phyloP scores from a whole-genome alignment of 139 green algal species.

The Chlamydomonas eustigma region DNA sequence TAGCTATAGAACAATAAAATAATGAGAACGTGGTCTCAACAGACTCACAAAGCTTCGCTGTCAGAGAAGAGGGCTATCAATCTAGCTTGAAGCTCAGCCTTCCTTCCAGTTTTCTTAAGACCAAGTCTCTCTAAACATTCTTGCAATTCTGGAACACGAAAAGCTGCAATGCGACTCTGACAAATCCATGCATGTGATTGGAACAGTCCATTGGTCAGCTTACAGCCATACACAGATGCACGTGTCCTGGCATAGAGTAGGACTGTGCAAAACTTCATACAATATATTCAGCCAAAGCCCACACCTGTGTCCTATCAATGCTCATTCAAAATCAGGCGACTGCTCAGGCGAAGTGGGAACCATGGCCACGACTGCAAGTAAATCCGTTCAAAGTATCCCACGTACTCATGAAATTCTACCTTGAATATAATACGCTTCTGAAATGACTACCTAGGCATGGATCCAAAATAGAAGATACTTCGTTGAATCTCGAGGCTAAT shows the following conservation, averaged over 20 bases:
- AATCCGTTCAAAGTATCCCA: no score
- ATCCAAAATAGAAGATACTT: no score
- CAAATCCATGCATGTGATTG: not conserved
- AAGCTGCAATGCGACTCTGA: not conserved
- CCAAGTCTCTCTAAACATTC: conserved; percentile 47
- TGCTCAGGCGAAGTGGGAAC: no score
- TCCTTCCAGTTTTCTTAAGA: conserved; percentile 51
- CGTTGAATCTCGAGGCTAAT: no score
- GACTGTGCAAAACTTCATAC: no score
- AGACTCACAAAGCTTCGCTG: conserved; percentile 16
- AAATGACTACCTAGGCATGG: no score
- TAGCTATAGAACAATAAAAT: not conserved
- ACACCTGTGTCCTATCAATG: not conserved
- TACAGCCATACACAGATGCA: not conserved
- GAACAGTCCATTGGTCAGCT: not conserved
- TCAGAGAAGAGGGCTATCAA: conserved; percentile 32
- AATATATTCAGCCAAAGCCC: not conserved
- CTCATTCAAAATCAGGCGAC: no score
- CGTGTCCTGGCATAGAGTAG: not conserved
- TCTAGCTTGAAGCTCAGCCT: conserved; percentile 33
- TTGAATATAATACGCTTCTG: no score
- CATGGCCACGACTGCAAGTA: no score
- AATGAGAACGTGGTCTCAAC: not conserved
- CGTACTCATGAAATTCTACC: no score
- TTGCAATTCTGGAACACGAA: conserved; percentile 43